Base-by-base conservation (phyloP, 2,329 filamentous ascomycete genomes). In the Cytospora piceae region DNA sequence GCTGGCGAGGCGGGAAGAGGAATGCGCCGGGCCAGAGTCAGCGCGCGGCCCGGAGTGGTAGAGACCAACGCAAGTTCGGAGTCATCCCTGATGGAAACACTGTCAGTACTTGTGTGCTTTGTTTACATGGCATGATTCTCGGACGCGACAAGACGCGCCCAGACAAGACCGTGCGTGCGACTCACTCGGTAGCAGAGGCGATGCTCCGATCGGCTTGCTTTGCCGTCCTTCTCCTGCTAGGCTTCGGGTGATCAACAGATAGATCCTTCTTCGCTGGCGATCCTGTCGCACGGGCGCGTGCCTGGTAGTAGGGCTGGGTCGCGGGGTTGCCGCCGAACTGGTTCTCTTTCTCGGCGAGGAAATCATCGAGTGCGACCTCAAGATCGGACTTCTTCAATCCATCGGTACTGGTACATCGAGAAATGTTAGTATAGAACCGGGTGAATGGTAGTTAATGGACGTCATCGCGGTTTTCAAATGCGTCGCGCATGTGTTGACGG, bases 1-100 rank as follows among this genome's bases (percentile, higher is more conserved):
- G 91, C 89, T 7, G 93, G 93, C 2, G 92, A 93, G 11, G 92
- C 88, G 27, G 92, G 92, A 60, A 96, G 82, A n/a, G 89, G 86
- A 60, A 93, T 85, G 72, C 86, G 88, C 65, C 81, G 76, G 66
- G 86, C 83, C 59, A 85, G 80, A 15, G 82, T 80, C 60, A 87
- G 75, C 54, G 81, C 81, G 71, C 84, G 84, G 29, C 77, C 80
- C 20, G 84, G 81, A 61, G 83, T 83, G 71, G 81, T 79, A 71
- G 81, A 73, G 67, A 84, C 72, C 70, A 84, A 78, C 61, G 79
- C 78, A 51, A 83, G 77, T 68, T 78, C 70, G 67, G 74, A 76
- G 72, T 75, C 71, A n/a, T 70, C 73, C 53, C 75, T 75, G 39
- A 58, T 34, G 58, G n/a, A 24, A 54, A 54, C 42, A 60, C n/a